phyloP scores from a whole-genome alignment of 2,329 filamentous ascomycete genomes.

The Fusarium incarnatum region DNA sequence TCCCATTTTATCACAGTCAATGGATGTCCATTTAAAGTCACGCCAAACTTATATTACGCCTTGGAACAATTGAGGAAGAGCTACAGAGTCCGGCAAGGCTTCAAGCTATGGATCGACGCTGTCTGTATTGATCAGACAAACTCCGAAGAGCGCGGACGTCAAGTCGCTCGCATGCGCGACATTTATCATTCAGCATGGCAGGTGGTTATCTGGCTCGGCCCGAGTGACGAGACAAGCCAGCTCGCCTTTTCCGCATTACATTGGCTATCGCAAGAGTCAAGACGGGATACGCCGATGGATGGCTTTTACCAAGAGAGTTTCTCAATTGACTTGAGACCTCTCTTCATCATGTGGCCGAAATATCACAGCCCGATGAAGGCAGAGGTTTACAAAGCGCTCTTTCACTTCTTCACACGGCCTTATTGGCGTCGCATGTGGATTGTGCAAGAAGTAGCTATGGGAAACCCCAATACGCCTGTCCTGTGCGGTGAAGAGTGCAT shows the following conservation, averaged over 20 bases:
- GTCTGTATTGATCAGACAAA: slow-evolving; percentile 7
- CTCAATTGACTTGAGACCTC: too few relatives aligned
- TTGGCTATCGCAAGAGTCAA: too few relatives aligned
- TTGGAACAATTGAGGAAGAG: neutral
- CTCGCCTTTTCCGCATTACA: too few relatives aligned
- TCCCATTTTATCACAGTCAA: neutral
- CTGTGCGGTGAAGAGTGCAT: neutral
- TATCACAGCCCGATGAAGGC: too few relatives aligned
- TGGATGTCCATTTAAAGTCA: neutral
- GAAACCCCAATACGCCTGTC: neutral
- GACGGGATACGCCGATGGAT: too few relatives aligned
- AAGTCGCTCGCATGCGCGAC: slow-evolving; percentile 6
- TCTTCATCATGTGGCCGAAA: too few relatives aligned
- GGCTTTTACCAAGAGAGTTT: too few relatives aligned
- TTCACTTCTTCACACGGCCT: neutral
- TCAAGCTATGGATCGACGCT: slow-evolving; percentile 6
- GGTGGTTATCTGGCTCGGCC: neutral
- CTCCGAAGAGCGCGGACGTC: neutral
- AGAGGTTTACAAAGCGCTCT: neutral
- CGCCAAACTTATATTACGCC: neutral
- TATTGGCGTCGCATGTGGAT: slow-evolving; percentile 1
- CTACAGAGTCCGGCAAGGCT: neutral
- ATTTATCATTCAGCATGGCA: slow-evolving; percentile 19
- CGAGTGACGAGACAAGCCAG: neutral
- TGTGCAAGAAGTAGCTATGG: neutral